These are phyloP conservation scores for Cryphonectria naterciae DNA, from an alignment of 2,329 filamentous ascomycete genomes.

Conservation along the genomic window DNA sequence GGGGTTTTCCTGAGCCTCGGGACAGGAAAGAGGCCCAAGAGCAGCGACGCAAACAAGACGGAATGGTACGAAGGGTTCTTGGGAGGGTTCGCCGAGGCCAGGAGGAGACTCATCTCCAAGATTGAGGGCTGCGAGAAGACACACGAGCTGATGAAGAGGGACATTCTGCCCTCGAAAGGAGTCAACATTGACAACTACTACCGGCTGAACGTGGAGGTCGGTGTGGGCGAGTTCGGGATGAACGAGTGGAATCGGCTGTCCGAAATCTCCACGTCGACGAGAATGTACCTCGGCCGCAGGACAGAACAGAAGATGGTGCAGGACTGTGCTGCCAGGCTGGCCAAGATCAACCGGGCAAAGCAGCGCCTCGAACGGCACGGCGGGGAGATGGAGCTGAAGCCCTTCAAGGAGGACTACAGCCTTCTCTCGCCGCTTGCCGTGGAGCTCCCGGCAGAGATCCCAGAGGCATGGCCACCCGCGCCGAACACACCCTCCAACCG, in stretches of 20 bases:
- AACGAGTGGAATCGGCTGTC: conserved; percentile 96
- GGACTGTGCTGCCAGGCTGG: conserved; percentile 77
- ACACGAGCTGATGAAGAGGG: conserved; percentile 82
- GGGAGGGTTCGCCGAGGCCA: conserved; percentile 89
- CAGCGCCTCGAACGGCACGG: conserved; percentile 61
- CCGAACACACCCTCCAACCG: conserved; percentile 48
- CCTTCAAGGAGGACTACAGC: conserved; percentile 42
- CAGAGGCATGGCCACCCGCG: conserved; percentile 42
- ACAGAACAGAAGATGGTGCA: conserved; percentile 79
- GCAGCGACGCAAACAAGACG: conserved; percentile 69
- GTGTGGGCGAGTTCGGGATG: conserved; percentile 97
- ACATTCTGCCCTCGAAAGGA: conserved; percentile 75
- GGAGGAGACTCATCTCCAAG: conserved; percentile 81
- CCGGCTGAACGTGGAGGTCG: conserved; percentile 94
- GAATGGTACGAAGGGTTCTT: conserved; percentile 95
- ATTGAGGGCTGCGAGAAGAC: conserved; percentile 95
- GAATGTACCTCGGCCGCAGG: conserved; percentile 75
- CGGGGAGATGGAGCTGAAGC: conserved; percentile 49
- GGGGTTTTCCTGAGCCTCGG: conserved; percentile 92
- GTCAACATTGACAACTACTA: conserved; percentile 92
- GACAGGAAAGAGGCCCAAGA: conserved; percentile 79
- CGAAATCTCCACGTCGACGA: conserved; percentile 91
- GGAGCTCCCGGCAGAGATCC: conserved; percentile 62
- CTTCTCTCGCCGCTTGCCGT: conserved; percentile 56
- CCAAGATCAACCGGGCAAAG: conserved; percentile 80